Conservation (phyloP, 2,329 filamentous ascomycete species). For the Delphinella strobiligena region DNA sequence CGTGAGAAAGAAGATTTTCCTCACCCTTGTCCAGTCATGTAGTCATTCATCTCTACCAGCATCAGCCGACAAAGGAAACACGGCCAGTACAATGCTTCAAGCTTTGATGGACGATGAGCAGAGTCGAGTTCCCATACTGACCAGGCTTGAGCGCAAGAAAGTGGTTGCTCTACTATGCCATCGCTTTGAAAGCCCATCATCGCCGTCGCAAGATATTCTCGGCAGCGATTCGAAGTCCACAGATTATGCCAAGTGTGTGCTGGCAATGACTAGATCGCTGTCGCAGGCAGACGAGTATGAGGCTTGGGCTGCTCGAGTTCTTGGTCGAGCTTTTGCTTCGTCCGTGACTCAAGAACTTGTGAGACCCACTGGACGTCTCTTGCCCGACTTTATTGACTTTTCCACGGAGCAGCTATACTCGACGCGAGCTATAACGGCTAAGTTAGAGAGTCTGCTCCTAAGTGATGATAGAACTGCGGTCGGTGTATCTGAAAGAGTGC, state of each 20-base stretch:
- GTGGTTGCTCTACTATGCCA: slow-evolving; percentile 63
- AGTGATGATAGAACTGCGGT: slow-evolving; percentile 28
- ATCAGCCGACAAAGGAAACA: slow-evolving; percentile 54
- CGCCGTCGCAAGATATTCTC: slow-evolving; percentile 53
- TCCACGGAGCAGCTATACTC: neutral
- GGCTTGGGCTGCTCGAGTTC: slow-evolving; percentile 71
- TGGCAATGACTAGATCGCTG: slow-evolving; percentile 30
- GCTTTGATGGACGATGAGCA: slow-evolving; percentile 65
- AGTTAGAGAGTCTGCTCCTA: slow-evolving; percentile 3
- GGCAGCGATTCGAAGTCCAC: slow-evolving; percentile 53
- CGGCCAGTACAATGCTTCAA: slow-evolving; percentile 71
- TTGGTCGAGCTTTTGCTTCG: slow-evolving; percentile 69
- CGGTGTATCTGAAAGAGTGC: slow-evolving; percentile 31
- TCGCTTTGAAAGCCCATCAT: slow-evolving; percentile 54
- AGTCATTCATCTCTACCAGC: slow-evolving; percentile 55
- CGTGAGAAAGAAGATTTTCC: too few relatives aligned
- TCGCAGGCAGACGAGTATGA: slow-evolving; percentile 46
- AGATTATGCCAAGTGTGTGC: slow-evolving; percentile 52
- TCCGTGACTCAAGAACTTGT: slow-evolving; percentile 23
- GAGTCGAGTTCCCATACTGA: slow-evolving; percentile 51
- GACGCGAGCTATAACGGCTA: slow-evolving; percentile 2
- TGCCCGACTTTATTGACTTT: neutral
- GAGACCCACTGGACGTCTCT: neutral
- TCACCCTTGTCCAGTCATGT: slow-evolving; percentile 57
- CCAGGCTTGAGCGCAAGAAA: slow-evolving; percentile 54